Base-by-base conservation (phyloP, 352 stramenopile species). In the Phytopythium vexans region DNA sequence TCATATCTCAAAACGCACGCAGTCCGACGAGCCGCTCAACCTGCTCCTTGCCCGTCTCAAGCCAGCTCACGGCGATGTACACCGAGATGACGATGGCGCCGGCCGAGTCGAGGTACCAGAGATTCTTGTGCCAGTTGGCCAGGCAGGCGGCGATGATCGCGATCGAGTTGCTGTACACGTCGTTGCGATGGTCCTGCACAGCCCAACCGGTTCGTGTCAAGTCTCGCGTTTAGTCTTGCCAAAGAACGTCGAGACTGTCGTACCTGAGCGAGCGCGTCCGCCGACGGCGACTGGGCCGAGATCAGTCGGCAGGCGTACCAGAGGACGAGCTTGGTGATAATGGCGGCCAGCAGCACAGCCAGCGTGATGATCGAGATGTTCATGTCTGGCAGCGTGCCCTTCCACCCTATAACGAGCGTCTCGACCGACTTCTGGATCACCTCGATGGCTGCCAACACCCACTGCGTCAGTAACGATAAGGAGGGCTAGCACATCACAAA, bases 51-150 rank as follows among this genome's bases (percentile, higher is more conserved):
- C 93, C 95, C 1, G 95, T 98, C 9, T 77, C 68, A 49, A 97
- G 88, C 96, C 96, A 99, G 56, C 89, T 97, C 34, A 90, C 80
- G 16, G 96, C 96, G 58, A 99, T 98, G 69, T 98, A 99, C 4
- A 98, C 41, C 5, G 91, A 98, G 64, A 99, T 98, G 10, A 89
- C 47, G 62, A 98, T 98, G 43, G 93, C 96, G 35, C 94, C 95
- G 43, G 97, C 65, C 6, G 93, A 89, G 81, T 99, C 96, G 14
- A 97, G 58, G 66, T 86, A 98, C 95, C 94, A 98, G 4, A 98
- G 63, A 41, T 73, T 68, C n/a, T 60, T 66, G 33, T 77, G 70
- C 60, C 61, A 79, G 61, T 94, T 72, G 3, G 82, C 60, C 12
- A 88, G 52, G 16, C 86, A 66, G 3, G 81, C 89, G 40, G 94